Base-by-base conservation (phyloP, 305 asterid genomes). In the Fraxinus dipetala region DNA sequence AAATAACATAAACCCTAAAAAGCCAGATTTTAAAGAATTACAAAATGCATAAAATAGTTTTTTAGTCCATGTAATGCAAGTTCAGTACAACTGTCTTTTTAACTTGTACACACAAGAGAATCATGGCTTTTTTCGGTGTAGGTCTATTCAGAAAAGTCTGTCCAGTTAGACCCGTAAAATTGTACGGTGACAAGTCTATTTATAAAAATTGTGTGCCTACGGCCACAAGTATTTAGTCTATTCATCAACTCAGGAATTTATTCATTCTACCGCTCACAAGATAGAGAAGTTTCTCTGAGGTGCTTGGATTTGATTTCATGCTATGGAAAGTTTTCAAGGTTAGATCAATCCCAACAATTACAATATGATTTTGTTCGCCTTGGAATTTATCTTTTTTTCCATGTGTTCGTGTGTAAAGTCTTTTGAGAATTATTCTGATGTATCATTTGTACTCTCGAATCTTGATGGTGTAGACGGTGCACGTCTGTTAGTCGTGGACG, bases 281-380 rank as follows among this genome's bases (percentile, higher is more conserved):
- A 38, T 11, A 65, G 35, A 65, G 1, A 28, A 26, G 73, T 65
- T 65, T 65, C 35, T 24, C 73, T 26, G 35, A 65, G 32, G 30
- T 61, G 70, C 43, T 70, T 31, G 75, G 75, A 13, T 36, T 79
- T 76, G 59, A 77, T 16, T 69, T 78, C 38, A 43, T 67, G 77
- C 56, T 24, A 87, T 87, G 90, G 90, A 85, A 31, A 76, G 76
- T 78, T 79, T 81, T 72, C 79, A 85, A 85, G 90, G 90, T 87
- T 31, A 56, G 79, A 36, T 4, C 30, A 30, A 54, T 67, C 28
- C 65, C 56, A 56, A 32, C 2, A 35, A 73, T 22, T 69, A 13
- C 48, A 61, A 30, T 35, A 11, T 5, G 4, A 32, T 16, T 3
- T 24, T 20, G 9, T 65, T 28, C 20, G 31, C 18, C 10, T 26